A percentile compares a stretch with the other conserved stretches of the same genome.
Evolutionary conservation across 768 basidiomycete genomes (phyloP).

Genomic region (Lentinula guzmanii): DNA sequence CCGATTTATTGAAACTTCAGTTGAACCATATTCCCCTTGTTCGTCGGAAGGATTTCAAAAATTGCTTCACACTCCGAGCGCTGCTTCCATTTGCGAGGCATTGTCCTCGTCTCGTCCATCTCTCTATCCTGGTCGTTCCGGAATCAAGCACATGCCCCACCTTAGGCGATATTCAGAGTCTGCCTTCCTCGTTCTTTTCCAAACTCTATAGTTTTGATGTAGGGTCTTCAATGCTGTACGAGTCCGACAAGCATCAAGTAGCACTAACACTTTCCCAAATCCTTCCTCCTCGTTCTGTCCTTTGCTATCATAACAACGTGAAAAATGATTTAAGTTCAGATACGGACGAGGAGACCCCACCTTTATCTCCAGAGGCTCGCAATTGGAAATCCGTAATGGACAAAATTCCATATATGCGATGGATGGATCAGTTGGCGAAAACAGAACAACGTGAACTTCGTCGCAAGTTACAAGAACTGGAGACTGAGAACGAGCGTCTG

Average conservation of each 20-base stretch:
- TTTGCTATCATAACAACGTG: background rate
- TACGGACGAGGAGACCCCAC: background rate
- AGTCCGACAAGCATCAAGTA: background rate
- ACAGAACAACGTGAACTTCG: background rate
- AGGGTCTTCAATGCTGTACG: background rate
- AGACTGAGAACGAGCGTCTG: background rate
- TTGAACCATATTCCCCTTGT: background rate
- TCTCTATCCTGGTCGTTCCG: background rate
- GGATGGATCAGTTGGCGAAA: background rate
- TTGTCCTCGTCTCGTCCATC: background rate
- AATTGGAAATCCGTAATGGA: background rate
- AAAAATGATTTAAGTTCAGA: background rate
- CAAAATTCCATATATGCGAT: background rate
- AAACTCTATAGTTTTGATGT: background rate
- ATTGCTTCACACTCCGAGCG: background rate
- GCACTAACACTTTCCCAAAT: background rate
- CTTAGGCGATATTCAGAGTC: background rate
- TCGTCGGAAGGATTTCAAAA: background rate
- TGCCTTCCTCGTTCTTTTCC: background rate
- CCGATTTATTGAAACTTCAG: background rate
- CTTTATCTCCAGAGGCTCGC: background rate
- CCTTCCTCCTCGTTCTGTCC: background rate
- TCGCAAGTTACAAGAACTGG: background rate
- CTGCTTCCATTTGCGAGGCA: background rate
- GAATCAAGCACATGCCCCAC: background rate